A percentile compares a stretch with the other conserved stretches of the same genome.
phyloP scores from a whole-genome alignment of 768 basidiomycete species.

The Panus rudis region DNA sequence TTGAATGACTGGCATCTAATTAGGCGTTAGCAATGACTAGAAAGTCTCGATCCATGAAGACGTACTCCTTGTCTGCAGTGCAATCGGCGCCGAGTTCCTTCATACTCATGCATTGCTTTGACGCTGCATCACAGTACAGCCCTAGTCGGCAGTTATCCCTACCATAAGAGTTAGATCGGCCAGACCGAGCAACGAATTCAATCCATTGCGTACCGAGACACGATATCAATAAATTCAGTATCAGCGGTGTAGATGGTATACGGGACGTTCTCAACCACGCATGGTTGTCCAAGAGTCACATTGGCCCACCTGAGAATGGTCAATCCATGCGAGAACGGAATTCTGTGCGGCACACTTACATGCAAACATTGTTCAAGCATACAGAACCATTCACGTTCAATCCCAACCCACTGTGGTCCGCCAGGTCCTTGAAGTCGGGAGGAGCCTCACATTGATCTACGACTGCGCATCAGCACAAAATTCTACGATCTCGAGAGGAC shows the following conservation, averaged over 20 bases:
- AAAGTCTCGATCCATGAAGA: constrained; percentile 32
- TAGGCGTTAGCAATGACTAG: constrained; percentile 1
- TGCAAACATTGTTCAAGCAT: constrained; percentile 79
- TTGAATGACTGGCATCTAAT: constrained; percentile 71
- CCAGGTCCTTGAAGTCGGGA: constrained; percentile 53
- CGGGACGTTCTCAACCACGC: constrained; percentile 71
- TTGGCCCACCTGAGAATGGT: constrained; percentile 62
- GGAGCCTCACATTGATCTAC: constrained; percentile 75
- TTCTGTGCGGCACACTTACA: constrained; percentile 39
- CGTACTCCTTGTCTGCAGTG: constrained; percentile 51
- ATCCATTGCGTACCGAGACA: constrained; percentile 58
- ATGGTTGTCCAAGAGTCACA: constrained; percentile 53
- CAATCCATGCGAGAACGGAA: neutral
- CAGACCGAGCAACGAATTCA: neutral
- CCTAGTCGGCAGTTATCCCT: constrained; percentile 72
- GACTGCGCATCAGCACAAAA: neutral
- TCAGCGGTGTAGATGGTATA: constrained; percentile 59
- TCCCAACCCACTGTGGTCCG: constrained; percentile 58
- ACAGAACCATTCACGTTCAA: constrained; percentile 77
- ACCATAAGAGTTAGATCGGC: constrained; percentile 2
- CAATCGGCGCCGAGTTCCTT: constrained; percentile 57
- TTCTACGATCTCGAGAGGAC: neutral
- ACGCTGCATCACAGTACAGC: constrained; percentile 65
- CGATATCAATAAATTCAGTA: constrained; percentile 66
- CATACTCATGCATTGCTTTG: constrained; percentile 48